Evolutionary conservation across 139 green algal genomes (phyloP).

Genomic region (Zygnema cylindricum): DNA sequence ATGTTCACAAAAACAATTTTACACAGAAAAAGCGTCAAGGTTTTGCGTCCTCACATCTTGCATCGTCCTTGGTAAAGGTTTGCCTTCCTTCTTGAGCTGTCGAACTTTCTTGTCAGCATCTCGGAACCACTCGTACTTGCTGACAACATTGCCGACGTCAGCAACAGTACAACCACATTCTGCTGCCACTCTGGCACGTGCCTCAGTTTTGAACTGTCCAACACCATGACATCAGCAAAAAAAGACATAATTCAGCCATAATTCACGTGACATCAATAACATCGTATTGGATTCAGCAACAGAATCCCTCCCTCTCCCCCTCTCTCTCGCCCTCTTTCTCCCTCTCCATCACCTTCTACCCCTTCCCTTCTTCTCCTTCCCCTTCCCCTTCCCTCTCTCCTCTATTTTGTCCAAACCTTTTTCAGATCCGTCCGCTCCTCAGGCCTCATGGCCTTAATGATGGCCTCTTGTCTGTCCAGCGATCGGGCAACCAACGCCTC

Average conservation of each 20-base stretch:
- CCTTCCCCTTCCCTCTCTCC: neutral
- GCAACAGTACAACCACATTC: slow-evolving; percentile 16
- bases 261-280: neutral
- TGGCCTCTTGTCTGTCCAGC: neutral
- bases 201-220: neutral
- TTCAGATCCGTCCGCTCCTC: neutral
- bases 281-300: neutral
- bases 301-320: neutral
- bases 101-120: slow-evolving; percentile 4
- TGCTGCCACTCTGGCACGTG: neutral
- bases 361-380: neutral
- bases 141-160: slow-evolving; percentile 8
- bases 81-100: neutral
- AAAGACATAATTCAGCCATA: neutral
- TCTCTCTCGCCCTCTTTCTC: no score
- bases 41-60: slow-evolving; percentile 15
- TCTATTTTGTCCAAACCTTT: neutral
- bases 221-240: neutral
- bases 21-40: neutral
- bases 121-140: slow-evolving; percentile 12
- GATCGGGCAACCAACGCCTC: neutral
- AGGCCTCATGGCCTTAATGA: slow-evolving; percentile 29
- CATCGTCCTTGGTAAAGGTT: neutral
- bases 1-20: neutral
- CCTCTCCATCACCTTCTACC: neutral